phyloP scores from a whole-genome alignment of 768 basidiomycete species.

The Suillus fuscotomentosus region DNA sequence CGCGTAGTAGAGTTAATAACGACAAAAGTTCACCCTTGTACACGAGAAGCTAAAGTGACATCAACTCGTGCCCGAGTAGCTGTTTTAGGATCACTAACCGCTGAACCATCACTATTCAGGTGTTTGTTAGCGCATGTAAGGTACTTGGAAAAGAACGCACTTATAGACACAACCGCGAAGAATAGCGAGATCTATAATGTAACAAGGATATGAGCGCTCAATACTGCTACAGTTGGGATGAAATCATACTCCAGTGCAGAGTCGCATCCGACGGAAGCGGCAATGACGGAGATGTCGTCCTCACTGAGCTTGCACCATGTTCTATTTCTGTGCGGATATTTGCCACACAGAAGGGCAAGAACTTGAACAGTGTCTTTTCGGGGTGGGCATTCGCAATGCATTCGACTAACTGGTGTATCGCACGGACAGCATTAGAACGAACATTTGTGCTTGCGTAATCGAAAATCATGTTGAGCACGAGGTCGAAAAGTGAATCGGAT shows the following conservation, averaged over 20 bases:
- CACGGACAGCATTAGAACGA: constrained; percentile 82
- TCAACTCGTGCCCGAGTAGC: not conserved
- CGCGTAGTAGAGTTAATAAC: constrained; percentile 60
- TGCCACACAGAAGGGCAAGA: constrained; percentile 68
- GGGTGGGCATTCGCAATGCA: constrained; percentile 83
- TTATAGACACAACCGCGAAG: constrained; percentile 79
- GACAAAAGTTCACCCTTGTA: constrained; percentile 62
- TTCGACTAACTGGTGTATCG: constrained; percentile 83
- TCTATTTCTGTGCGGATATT: constrained; percentile 80
- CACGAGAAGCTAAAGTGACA: constrained; percentile 50
- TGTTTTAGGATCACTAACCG: constrained; percentile 29
- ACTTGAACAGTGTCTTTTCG: constrained; percentile 71
- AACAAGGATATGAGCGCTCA: not conserved
- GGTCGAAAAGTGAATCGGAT: constrained; percentile 71
- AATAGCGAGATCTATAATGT: constrained; percentile 61
- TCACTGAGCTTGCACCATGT: constrained; percentile 75
- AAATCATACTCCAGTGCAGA: constrained; percentile 76
- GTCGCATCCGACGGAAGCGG: constrained; percentile 81
- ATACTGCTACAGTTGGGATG: not conserved
- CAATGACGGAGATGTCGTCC: constrained; percentile 66
- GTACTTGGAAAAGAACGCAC: constrained; percentile 38
- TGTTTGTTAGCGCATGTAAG: not conserved
- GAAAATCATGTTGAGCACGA: constrained; percentile 79
- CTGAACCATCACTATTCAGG: constrained; percentile 47
- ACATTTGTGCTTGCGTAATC: constrained; percentile 82